Evolutionary conservation across 768 basidiomycete species (phyloP), one percentile per base, ranked within the genome.

Genomic region (Atractiella rhizophila): DNA sequence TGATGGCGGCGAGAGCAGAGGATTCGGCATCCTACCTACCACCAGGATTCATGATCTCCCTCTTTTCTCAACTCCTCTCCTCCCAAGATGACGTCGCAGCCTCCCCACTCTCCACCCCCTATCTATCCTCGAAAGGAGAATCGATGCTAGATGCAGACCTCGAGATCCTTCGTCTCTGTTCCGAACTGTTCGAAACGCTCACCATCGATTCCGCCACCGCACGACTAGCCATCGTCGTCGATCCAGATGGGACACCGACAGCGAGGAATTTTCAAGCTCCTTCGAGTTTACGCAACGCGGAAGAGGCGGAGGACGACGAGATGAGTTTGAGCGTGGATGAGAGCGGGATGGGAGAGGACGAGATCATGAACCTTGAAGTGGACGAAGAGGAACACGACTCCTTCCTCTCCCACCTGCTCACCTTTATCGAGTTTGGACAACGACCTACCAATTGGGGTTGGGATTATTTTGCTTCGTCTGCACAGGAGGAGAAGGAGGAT

Each of bases 401-500:
- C 5, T 20, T 45, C 11, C 44, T 55, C 8, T 19, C 30, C 1
- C 42, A 26, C 8, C 42, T 55, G 24, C 34, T 53, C 36, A 28
- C 40, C 3, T 50, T 52, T 30, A 37, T 54, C 27, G 34, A 53
- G 12, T 18, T 15, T 10, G 43, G 45, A 1, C 6, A 23, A 0
- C 20, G 49, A 2, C 51, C 49, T 2, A 3, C 37, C 2, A 7
- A n/a, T 21, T 55, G 54, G 54, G n/a, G n/a, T n/a, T n/a, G n/a
- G n/a, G n/a, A n/a, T n/a, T n/a, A n/a, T n/a, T n/a, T n/a, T n/a
- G 1, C 36, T 0, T 12, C 28, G 4, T 27, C 29, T 0, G 19
- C 24, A 2, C 4, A 23, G 8, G 35, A 39, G 7, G 41, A 51
- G 8, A 33, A 23, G 4, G 15, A 24, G 2, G 29, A 37, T 9